These are phyloP conservation scores for Nakazawaea molendinolei DNA, from an alignment of 805 yeast species.

Conservation along the genomic window DNA sequence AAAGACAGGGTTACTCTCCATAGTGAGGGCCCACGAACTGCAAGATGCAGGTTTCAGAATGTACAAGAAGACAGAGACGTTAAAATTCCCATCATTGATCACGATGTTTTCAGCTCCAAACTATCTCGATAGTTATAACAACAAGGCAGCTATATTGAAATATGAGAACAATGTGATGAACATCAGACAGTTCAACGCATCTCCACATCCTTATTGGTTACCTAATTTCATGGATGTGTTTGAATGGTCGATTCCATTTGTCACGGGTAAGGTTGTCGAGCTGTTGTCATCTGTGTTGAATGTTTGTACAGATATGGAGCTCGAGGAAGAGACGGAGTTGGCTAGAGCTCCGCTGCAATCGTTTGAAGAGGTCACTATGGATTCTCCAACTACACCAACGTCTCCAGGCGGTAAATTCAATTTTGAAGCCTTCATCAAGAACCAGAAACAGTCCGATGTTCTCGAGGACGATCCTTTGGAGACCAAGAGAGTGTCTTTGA, in stretches of 20 bases:
- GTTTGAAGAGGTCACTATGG: slow-evolving; percentile 17
- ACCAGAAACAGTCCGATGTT: background rate
- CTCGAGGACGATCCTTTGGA: slow-evolving; percentile 19
- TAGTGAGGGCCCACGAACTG: slow-evolving; percentile 95
- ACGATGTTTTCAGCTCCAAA: slow-evolving; percentile 96
- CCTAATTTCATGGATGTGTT: slow-evolving; percentile 97
- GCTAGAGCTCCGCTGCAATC: slow-evolving; percentile 33
- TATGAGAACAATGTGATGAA: slow-evolving; percentile 92
- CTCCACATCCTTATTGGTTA: slow-evolving; percentile 95
- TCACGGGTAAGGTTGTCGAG: slow-evolving; percentile 93
- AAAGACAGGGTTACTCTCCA: slow-evolving; percentile 69
- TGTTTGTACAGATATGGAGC: slow-evolving; percentile 92
- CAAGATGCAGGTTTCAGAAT: slow-evolving; percentile 96
- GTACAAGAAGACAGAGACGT: slow-evolving; percentile 76
- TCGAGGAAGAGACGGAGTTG: slow-evolving; percentile 64
- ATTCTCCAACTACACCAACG: slow-evolving; percentile 19
- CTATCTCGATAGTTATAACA: slow-evolving; percentile 85
- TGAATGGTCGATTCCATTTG: slow-evolving; percentile 96
- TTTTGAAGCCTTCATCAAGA: slow-evolving; percentile 1
- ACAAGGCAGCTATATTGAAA: slow-evolving; percentile 91
- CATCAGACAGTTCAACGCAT: slow-evolving; percentile 85
- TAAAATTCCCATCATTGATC: slow-evolving; percentile 85
- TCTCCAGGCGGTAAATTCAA: slow-evolving; percentile 24
- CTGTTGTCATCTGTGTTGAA: slow-evolving; percentile 85
- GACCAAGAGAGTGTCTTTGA: slow-evolving; percentile 40